phyloP scores from a whole-genome alignment of 2,329 filamentous ascomycete species.

The Nemania sp. region DNA sequence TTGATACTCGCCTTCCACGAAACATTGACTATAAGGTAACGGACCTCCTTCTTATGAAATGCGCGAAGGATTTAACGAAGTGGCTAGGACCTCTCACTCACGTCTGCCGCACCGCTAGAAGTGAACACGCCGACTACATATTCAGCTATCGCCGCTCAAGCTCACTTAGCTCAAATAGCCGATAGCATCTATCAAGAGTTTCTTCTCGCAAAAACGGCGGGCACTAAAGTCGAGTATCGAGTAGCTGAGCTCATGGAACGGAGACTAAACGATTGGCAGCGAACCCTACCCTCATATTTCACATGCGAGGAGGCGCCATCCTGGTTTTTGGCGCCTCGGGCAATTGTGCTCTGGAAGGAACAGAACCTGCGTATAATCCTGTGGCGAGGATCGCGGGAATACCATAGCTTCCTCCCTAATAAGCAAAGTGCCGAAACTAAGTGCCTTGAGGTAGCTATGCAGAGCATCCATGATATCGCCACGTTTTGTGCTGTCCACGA shows the following conservation, averaged over 20 bases:
- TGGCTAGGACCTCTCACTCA: conserved; percentile 1
- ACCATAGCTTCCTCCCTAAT: conserved; percentile 19
- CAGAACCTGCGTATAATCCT: conserved; percentile 23
- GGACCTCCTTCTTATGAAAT: too few relatives aligned
- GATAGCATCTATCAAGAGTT: conserved; percentile 27
- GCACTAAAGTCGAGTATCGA: conserved; percentile 26
- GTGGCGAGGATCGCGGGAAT: conserved; percentile 22
- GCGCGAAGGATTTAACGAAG: background rate
- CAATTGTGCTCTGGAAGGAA: conserved; percentile 24
- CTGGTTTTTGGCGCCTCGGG: conserved; percentile 18
- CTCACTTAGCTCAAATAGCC: conserved; percentile 7
- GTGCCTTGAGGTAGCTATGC: conserved; percentile 18
- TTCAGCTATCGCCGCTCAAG: conserved; percentile 21
- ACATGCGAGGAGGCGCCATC: conserved; percentile 2
- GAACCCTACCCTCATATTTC: conserved; percentile 16
- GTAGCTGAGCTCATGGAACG: conserved; percentile 20
- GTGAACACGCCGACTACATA: conserved; percentile 12
- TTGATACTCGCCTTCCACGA: conserved; percentile 15
- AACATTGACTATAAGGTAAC: conserved; percentile 15
- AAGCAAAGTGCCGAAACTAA: conserved; percentile 14
- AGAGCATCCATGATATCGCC: conserved; percentile 23
- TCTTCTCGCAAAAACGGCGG: conserved; percentile 24
- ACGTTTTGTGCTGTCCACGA: conserved; percentile 13
- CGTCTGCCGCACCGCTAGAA: background rate
- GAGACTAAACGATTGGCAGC: conserved; percentile 19